Conservation (phyloP, 768 basidiomycete genomes). For the Tylopilus rubrobrunneus region DNA sequence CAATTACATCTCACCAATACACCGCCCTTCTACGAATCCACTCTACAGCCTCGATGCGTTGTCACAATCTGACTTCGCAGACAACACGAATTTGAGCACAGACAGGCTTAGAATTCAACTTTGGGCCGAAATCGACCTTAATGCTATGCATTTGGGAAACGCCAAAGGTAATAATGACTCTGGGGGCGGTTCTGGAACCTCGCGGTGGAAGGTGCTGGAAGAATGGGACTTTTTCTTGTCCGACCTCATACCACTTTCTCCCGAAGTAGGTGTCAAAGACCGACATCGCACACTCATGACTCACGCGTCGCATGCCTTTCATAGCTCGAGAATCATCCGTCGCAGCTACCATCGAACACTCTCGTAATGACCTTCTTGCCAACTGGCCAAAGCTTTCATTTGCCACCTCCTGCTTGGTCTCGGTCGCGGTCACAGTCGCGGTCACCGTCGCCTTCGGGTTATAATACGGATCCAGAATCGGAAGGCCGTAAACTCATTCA, state of each 20-base stretch:
- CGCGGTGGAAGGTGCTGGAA: conserved; percentile 61
- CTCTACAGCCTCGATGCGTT: conserved; percentile 57
- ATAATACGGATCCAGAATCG: conserved; percentile 70
- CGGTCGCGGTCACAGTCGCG: conserved; percentile 31
- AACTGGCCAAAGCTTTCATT: conserved; percentile 55
- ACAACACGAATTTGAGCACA: conserved; percentile 51
- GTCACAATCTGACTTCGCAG: conserved; percentile 48
- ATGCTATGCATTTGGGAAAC: conserved; percentile 7
- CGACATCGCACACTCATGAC: conserved; percentile 6
- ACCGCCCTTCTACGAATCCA: conserved; percentile 83
- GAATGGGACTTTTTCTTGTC: conserved; percentile 63
- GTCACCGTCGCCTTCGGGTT: conserved; percentile 60
- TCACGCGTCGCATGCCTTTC: conserved; percentile 6
- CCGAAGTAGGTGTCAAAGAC: conserved; percentile 48
- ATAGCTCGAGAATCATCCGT: conserved; percentile 36
- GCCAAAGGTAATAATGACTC: conserved; percentile 32
- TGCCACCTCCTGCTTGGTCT: conserved; percentile 38
- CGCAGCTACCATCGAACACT: conserved; percentile 66
- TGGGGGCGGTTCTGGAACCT: conserved; percentile 17
- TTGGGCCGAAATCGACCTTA: conserved; percentile 46
- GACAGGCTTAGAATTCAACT: conserved; percentile 52
- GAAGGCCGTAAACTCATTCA: conserved; percentile 43
- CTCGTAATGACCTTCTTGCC: conserved; percentile 65
- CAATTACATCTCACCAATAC: conserved; percentile 75
- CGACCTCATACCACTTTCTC: conserved; percentile 53